Evolutionary conservation across 2,329 filamentous ascomycete species (phyloP).

Genomic region (Thermothelomyces thermophilus): DNA sequence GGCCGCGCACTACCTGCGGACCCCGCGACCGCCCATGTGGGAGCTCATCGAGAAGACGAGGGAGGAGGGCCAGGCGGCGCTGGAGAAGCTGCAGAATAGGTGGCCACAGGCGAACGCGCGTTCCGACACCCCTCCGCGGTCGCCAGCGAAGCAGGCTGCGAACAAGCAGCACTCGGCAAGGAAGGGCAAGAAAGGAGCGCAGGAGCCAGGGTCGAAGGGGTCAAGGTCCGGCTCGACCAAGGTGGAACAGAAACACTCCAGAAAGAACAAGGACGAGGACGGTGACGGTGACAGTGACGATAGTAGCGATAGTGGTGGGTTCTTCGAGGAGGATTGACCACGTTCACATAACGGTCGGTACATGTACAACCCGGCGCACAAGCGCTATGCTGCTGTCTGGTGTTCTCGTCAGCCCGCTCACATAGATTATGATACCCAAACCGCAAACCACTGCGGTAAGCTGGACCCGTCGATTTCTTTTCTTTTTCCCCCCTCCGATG

Average conservation of each 20-base stretch:
- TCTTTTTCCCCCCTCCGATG: no score
- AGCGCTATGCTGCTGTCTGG: neutral
- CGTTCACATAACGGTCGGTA: neutral
- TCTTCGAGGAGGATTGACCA: slow-evolving; percentile 44
- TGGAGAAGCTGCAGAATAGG: slow-evolving; percentile 52
- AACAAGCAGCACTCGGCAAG: neutral
- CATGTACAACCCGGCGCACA: neutral
- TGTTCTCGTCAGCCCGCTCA: neutral
- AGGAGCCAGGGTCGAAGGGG: neutral
- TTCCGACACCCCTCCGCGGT: neutral
- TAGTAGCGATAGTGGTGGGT: slow-evolving; percentile 46
- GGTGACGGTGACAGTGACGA: slow-evolving; percentile 6
- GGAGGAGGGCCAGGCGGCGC: slow-evolving; percentile 44
- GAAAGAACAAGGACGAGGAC: neutral
- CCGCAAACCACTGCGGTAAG: neutral
- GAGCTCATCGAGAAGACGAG: slow-evolving; percentile 57
- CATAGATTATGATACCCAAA: slow-evolving; percentile 22
- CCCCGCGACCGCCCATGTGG: slow-evolving; percentile 59
- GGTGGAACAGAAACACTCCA: neutral
- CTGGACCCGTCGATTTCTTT: no score
- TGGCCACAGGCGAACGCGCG: slow-evolving; percentile 25
- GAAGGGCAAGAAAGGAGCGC: slow-evolving; percentile 8
- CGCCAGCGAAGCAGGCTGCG: neutral
- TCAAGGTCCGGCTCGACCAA: neutral
- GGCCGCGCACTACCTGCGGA: slow-evolving; percentile 38